A percentile compares a stretch with the other conserved stretches of the same genome.
Conservation (phyloP, 2,329 filamentous ascomycete genomes). For the Aphanocladium album region DNA sequence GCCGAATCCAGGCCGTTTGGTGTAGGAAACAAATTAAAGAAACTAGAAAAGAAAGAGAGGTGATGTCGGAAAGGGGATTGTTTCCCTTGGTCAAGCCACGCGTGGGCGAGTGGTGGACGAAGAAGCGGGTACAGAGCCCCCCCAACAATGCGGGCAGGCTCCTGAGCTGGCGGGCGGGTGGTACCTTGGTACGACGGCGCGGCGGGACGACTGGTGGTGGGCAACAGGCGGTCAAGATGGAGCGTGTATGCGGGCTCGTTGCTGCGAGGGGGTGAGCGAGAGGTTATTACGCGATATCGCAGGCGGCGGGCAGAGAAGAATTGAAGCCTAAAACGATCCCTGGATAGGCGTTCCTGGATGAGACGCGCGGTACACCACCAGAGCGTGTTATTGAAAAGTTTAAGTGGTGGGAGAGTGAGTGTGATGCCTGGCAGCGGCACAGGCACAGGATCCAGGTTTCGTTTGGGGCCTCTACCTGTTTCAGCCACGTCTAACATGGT, state of each 20-base stretch:
- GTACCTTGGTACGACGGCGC: not conserved
- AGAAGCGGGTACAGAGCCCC: conserved; percentile 9
- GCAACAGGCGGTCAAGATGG: not conserved
- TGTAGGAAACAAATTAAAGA: conserved; percentile 3
- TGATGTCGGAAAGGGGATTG: conserved; percentile 5
- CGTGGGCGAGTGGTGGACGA: conserved; percentile 5
- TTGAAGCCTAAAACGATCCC: not conserved
- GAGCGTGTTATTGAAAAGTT: conserved; percentile 1
- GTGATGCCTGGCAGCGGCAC: not conserved
- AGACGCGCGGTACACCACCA: not conserved
- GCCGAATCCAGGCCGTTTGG: conserved; percentile 3
- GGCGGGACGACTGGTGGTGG: not conserved
- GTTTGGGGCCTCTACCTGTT: not conserved
- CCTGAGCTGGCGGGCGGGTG: not conserved
- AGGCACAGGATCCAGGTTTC: not conserved
- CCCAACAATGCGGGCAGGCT: conserved; percentile 11
- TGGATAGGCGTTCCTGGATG: not conserved
- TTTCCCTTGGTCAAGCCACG: conserved; percentile 5
- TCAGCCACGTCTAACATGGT: not conserved
- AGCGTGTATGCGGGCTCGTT: not conserved
- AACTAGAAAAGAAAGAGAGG: conserved; percentile 1
- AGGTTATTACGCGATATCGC: too few species aligned
- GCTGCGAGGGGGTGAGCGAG: not conserved
- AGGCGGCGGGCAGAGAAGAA: not conserved
- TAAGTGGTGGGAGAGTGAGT: not conserved